phyloP scores from a whole-genome alignment of 305 asterid genomes.

The Salvia sclarea region DNA sequence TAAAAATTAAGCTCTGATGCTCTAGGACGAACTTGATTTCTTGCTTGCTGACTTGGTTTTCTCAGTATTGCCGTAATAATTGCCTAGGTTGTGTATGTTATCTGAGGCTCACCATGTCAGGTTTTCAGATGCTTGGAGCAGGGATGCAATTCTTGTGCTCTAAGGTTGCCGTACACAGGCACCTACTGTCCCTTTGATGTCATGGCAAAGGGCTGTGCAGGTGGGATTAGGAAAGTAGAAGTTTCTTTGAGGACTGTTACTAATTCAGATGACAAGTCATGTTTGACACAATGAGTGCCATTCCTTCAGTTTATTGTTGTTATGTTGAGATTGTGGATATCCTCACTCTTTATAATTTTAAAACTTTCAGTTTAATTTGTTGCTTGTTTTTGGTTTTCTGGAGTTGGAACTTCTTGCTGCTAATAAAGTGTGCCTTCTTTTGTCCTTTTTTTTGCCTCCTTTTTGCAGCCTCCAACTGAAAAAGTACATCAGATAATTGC shows the following conservation, averaged over 20 bases:
- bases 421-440: constrained; percentile 30
- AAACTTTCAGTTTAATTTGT: background rate
- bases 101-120: constrained; percentile 83
- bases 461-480: constrained; percentile 83
- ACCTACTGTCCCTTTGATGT: constrained; percentile 88
- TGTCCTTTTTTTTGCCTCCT: constrained; percentile 11
- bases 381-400: constrained; percentile 3
- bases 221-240: constrained; percentile 91
- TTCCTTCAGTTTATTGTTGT: constrained; percentile 31
- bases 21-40: constrained; percentile 36
- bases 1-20: constrained; percentile 17
- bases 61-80: constrained; percentile 53
- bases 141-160: constrained; percentile 70
- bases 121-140: constrained; percentile 98
- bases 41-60: constrained; percentile 47
- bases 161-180: constrained; percentile 82
- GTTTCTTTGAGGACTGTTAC: constrained; percentile 56
- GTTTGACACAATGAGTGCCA: constrained; percentile 33
- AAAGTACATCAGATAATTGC: constrained; percentile 87
- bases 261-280: constrained; percentile 42
- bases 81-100: constrained; percentile 51
- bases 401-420: constrained; percentile 16
- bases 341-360: background rate
- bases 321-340: constrained; percentile 27
- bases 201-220: constrained; percentile 80